Evolutionary conservation across 2,329 filamentous ascomycete genomes (phyloP), one percentile per base, ranked within the genome.

Genomic region (Hypocreales sp.): DNA sequence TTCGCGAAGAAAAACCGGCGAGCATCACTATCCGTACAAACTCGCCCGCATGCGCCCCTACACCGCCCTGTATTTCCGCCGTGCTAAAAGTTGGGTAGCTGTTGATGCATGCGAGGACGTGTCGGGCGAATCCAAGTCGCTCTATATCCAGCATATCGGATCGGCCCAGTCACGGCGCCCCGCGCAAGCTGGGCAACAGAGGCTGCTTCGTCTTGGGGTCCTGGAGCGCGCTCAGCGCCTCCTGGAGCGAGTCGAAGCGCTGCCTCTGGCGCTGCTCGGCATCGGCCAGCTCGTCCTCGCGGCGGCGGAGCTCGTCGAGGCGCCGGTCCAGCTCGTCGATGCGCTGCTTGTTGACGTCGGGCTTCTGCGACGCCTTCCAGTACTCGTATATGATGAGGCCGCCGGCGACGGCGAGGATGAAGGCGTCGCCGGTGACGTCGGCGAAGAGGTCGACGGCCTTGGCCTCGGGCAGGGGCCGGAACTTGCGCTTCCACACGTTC

Each of bases 361-460:
- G 70, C 46, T 76, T 77, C 38, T 60, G 53, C n/a, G 61, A 58
- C 7, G 64, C 53, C 37, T 60, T 64, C 46, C 67, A 65, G 36
- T 67, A 73, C 48, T 77, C 72, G 45, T 69, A 77, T 20, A 74
- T 48, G 30, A 77, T 61, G 26, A 77, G 45, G 13, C 48, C 59
- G 10, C 57, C 53, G 6, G 69, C 72, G 15, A 77, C 69, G 5
- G 59, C 42, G 13, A 77, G 56, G 33, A 77, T 75, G 41, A 77
- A 77, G 11, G 56, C 52, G 36, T 77, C 72, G 22, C 72, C 72
- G 26, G 71, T 53, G 11, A 77, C 71, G 40, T 77, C 72, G 22
- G 72, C 72, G 39, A 77, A 77, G 7, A 77, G 50, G 40, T 76
- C 71, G 8, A 77, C 72, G 7, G 72, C 72, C 48, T 76, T 77